Evolutionary conservation across 805 yeast genomes (phyloP).

Genomic region (Diddensiella santjacobensis): DNA sequence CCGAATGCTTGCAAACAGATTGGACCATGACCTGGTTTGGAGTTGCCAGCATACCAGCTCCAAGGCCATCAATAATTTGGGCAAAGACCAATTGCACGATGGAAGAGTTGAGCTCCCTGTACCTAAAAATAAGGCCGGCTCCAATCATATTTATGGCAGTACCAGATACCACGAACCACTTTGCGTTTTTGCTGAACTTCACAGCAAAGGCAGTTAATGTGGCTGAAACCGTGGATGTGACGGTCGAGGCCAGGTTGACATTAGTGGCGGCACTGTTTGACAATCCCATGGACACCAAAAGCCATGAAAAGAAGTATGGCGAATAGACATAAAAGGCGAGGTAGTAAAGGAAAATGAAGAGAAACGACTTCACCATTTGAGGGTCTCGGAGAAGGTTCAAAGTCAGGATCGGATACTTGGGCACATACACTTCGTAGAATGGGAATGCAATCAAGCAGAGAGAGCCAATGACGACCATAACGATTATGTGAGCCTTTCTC

Average conservation of each 20-base stretch:
- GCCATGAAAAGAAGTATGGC: conserved; percentile 63
- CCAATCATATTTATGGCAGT: conserved; percentile 54
- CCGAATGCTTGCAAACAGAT: conserved; percentile 56
- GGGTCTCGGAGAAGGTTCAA: conserved; percentile 55
- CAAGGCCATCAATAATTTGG: conserved; percentile 72
- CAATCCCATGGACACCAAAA: conserved; percentile 60
- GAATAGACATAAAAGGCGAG: conserved; percentile 46
- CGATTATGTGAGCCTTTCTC: conserved; percentile 60
- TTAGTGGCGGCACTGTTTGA: conserved; percentile 61
- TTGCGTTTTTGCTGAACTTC: conserved; percentile 45
- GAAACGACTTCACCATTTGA: conserved; percentile 55
- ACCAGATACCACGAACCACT: conserved; percentile 60
- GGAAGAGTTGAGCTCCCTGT: conserved; percentile 47
- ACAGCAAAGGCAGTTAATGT: conserved; percentile 53
- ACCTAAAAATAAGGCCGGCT: conserved; percentile 56
- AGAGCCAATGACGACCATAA: conserved; percentile 65
- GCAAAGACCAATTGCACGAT: conserved; percentile 17
- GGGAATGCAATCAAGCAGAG: conserved; percentile 55
- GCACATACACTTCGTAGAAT: conserved; percentile 51
- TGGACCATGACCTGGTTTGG: conserved; percentile 59
- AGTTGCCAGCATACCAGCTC: conserved; percentile 70
- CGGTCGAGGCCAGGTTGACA: conserved; percentile 62
- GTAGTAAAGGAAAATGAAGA: conserved; percentile 59
- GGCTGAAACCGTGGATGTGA: conserved; percentile 58
- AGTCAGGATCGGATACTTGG: conserved; percentile 66